Evolutionary conservation across 2,329 filamentous ascomycete species (phyloP).

Genomic region (Colletotrichum sp.): DNA sequence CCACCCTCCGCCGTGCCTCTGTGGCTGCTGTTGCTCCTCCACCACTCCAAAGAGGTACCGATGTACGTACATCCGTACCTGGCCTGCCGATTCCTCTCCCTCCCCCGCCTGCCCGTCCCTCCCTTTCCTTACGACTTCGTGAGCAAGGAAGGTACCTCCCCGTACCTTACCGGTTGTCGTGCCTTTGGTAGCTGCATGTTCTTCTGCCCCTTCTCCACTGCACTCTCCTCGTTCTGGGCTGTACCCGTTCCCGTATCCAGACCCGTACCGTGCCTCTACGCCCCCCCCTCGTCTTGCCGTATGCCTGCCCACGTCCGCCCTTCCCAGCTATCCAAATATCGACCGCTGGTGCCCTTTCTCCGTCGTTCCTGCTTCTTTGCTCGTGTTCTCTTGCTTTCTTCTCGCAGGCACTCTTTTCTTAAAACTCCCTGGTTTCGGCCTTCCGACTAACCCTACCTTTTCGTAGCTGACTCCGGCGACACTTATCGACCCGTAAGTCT

Average conservation of each 20-base stretch:
- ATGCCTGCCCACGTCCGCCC: constrained; percentile 26
- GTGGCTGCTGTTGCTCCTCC: not conserved
- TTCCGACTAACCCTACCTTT: constrained; percentile 30
- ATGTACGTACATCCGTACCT: not conserved
- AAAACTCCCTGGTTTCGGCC: constrained; percentile 40
- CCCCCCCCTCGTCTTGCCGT: constrained; percentile 32
- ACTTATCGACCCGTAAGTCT: constrained; percentile 65
- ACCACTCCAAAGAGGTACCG: constrained; percentile 25
- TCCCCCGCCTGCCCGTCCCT: constrained; percentile 27
- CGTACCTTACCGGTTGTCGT: not conserved
- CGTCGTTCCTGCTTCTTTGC: constrained; percentile 28
- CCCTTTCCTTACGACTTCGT: not conserved
- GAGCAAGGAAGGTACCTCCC: not conserved
- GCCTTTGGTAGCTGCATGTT: constrained; percentile 44
- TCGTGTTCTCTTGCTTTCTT: constrained; percentile 15
- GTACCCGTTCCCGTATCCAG: constrained; percentile 34
- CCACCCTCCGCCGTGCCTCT: not conserved
- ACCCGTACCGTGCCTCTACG: constrained; percentile 37
- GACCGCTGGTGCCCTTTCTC: constrained; percentile 23
- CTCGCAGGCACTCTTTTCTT: not conserved
- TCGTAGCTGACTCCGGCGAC: constrained; percentile 64
- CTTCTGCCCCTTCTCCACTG: constrained; percentile 50
- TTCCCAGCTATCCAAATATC: constrained; percentile 19
- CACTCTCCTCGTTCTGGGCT: constrained; percentile 21
- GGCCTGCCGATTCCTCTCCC: constrained; percentile 6